Conservation (phyloP, 2,329 filamentous ascomycete species). For the Calcarisporium arbuscula region DNA sequence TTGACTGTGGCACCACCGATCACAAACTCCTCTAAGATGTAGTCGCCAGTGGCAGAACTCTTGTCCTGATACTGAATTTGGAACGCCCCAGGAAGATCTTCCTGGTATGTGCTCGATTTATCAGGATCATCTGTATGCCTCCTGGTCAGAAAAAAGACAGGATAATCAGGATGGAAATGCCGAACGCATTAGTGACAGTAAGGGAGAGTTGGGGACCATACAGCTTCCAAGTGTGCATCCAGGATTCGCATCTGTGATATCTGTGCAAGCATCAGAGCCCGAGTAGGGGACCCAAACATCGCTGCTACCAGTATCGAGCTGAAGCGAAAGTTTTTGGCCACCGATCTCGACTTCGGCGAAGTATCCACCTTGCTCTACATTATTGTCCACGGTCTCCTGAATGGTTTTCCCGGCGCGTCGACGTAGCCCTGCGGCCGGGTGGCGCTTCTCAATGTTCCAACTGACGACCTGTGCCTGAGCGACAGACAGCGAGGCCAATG, state of each 20-base stretch:
- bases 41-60: constrained; percentile 50
- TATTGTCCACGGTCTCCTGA: constrained; percentile 38
- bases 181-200: background rate
- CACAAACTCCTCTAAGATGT: constrained; percentile 50
- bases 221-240: constrained; percentile 41
- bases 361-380: constrained; percentile 40
- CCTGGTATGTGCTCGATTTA: constrained; percentile 39
- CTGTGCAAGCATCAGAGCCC: constrained; percentile 31
- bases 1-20: constrained; percentile 46
- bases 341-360: constrained; percentile 52
- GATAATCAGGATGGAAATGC: background rate
- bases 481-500: constrained; percentile 8
- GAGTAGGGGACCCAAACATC: constrained; percentile 54
- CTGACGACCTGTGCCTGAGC: constrained; percentile 31
- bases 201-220: constrained; percentile 23
- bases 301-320: constrained; percentile 60
- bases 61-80: constrained; percentile 57
- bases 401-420: constrained; percentile 33
- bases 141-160: constrained; percentile 17
- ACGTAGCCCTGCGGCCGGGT: constrained; percentile 20
- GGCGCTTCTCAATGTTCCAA: constrained; percentile 40
- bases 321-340: constrained; percentile 47
- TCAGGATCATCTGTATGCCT: constrained; percentile 37
- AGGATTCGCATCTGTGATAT: constrained; percentile 9
- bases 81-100: constrained; percentile 39